Evolutionary conservation across 2,329 filamentous ascomycete species (phyloP), one percentile per base, ranked within the genome.

Genomic region (Epichloe sp.): DNA sequence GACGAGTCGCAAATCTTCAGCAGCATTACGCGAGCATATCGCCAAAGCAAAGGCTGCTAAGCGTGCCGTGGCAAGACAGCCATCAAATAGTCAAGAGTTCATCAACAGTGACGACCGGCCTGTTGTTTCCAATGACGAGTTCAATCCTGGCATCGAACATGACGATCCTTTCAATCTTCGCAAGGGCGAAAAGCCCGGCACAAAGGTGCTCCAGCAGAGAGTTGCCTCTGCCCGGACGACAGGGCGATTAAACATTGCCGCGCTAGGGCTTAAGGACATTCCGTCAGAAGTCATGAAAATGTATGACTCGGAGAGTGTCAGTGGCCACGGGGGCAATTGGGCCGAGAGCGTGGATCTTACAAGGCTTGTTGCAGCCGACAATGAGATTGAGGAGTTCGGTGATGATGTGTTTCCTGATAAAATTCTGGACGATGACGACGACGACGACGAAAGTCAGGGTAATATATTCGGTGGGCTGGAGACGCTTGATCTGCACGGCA

Each of bases 271-370:
- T 40, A 85, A 82, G 54, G 76, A 85, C 52, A 85, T 98, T 3
- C 93, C 93, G 0, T 68, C 78, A 1, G 87, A 94, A 61, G 86
- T 97, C 0, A 71, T 95, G 68, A 80, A 82, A 50, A 97, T 97
- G 90, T 97, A 96, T 64, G 86, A 89, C 59, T 73, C 87, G 17
- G 82, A 89, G 49, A 76, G 78, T 1, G 75, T 82, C 51, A 79
- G 83, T 38, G 74, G 72, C 12, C 71, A 77, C 21, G 80, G 77
- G 37, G 78, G 82, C 11, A 80, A 83, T 36, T 97, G 93, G 93
- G 89, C 89, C 2, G 91, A 97, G 65, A 85, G 86, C 53, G 88
- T 97, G 11, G 91, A 97, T 62, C 70, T 97, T 44, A 85, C 83
- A 1, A 82, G 85, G 54, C 82, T 97, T 47, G 80, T 93, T 56